Evolutionary conservation across 2,329 filamentous ascomycete species (phyloP).

Genomic region (Aspergillus versicolor): DNA sequence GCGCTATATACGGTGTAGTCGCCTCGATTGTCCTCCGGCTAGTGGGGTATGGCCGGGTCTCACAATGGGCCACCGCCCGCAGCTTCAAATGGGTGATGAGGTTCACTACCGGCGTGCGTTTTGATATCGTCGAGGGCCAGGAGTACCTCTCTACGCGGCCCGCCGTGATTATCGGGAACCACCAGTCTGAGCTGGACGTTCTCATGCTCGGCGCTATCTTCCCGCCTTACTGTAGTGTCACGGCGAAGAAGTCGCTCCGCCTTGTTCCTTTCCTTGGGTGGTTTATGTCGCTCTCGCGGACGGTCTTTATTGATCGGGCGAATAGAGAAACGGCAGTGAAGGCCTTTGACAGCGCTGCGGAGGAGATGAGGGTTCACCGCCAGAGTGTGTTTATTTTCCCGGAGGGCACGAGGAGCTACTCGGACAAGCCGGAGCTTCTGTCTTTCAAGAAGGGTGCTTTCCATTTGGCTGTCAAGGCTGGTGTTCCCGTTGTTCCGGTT

Average conservation of each 20-base stretch:
- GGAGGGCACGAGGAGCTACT: slow-evolving; percentile 90
- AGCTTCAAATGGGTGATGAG: slow-evolving; percentile 79
- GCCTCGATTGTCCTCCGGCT: slow-evolving; percentile 70
- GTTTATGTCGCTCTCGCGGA: slow-evolving; percentile 87
- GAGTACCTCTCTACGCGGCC: slow-evolving; percentile 68
- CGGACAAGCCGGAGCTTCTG: slow-evolving; percentile 74
- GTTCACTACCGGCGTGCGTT: slow-evolving; percentile 72
- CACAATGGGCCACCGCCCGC: slow-evolving; percentile 82
- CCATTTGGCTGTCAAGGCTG: slow-evolving; percentile 89
- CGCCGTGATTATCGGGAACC: slow-evolving; percentile 89
- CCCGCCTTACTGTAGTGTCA: slow-evolving; percentile 87
- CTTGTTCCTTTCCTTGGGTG: slow-evolving; percentile 82
- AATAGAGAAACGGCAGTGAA: slow-evolving; percentile 79
- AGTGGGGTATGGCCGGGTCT: slow-evolving; percentile 69
- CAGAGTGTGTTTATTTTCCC: slow-evolving; percentile 61
- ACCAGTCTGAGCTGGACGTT: slow-evolving; percentile 95
- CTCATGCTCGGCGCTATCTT: slow-evolving; percentile 87
- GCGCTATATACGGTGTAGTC: slow-evolving; percentile 71
- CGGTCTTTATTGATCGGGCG: slow-evolving; percentile 91
- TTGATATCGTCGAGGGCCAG: slow-evolving; percentile 67
- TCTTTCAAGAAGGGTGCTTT: slow-evolving; percentile 99
- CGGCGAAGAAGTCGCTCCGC: slow-evolving; percentile 82
- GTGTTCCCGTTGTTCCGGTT: slow-evolving; percentile 87
- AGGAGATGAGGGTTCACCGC: slow-evolving; percentile 69
- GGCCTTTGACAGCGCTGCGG: slow-evolving; percentile 79